These are phyloP conservation scores for Yamadazyma nakazawae DNA, from an alignment of 805 yeast genomes.

Conservation along the genomic window DNA sequence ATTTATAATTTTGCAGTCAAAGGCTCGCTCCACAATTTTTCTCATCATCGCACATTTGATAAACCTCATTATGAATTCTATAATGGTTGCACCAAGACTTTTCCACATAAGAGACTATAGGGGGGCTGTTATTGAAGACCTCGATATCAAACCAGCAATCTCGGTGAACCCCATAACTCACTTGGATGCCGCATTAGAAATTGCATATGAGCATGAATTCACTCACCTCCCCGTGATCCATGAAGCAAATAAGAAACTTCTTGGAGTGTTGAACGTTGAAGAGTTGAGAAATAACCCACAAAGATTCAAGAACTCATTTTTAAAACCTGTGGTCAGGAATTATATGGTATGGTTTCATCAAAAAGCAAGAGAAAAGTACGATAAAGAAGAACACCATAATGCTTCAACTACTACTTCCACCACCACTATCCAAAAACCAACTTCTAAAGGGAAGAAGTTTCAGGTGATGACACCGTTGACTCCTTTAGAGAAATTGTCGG, in stretches of 20 bases:
- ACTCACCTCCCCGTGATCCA: conserved; percentile 53
- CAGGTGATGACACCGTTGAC: conserved; percentile 50
- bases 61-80: conserved; percentile 1
- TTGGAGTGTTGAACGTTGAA: conserved; percentile 50
- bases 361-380: conserved; percentile 32
- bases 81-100: conserved; percentile 14
- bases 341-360: conserved; percentile 45
- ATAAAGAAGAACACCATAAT: conserved; percentile 15
- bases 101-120: conserved; percentile 38
- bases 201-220: conserved; percentile 54
- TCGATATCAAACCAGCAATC: conserved; percentile 56
- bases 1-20: too few species aligned
- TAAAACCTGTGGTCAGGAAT: conserved; percentile 28
- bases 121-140: conserved; percentile 57
- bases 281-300: conserved; percentile 32
- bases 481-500: conserved; percentile 51
- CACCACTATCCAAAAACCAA: conserved; percentile 34
- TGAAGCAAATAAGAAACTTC: conserved; percentile 40
- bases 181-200: conserved; percentile 48
- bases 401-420: conserved; percentile 4
- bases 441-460: conserved; percentile 29
- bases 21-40: neutral
- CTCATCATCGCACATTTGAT: conserved; percentile 1
- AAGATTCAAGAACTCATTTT: conserved; percentile 20
- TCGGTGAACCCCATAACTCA: conserved; percentile 49